Percentiles rank a stretch among this genome's conserved stretches.
These are phyloP conservation scores for Euptelea pleiosperma DNA, from an alignment of 164 flowering plant genomes.

Conservation along the genomic window DNA sequence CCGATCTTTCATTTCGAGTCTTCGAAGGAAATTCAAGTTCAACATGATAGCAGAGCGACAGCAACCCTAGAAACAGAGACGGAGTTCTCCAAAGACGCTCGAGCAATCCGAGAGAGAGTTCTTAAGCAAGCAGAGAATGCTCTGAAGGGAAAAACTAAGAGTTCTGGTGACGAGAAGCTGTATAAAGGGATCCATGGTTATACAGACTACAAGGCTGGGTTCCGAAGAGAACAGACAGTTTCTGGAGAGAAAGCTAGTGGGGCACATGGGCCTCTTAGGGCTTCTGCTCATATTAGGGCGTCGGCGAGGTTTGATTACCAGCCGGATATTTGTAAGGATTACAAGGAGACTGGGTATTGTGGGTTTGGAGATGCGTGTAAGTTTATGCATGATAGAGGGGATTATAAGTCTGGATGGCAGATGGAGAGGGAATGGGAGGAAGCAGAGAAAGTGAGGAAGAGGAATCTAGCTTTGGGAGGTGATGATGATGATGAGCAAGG, in stretches of 20 bases:
- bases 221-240: constrained; percentile 82
- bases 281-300: constrained; percentile 83
- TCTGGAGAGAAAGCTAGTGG: constrained; percentile 94
- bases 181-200: constrained; percentile 81
- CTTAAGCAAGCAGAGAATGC: constrained; percentile 73
- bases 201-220: constrained; percentile 84
- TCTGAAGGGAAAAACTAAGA: constrained; percentile 52
- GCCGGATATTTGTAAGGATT: constrained; percentile 95
- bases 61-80: constrained; percentile 91
- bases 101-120: constrained; percentile 78
- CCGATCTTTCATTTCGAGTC: constrained; percentile 72
- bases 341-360: constrained; percentile 96
- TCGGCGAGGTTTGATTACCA: constrained; percentile 93
- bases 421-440: constrained; percentile 93
- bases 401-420: constrained; percentile 96
- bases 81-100: constrained; percentile 66
- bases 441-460: constrained; percentile 68
- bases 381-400: constrained; percentile 99
- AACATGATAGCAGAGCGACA: constrained; percentile 80
- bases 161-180: constrained; percentile 48
- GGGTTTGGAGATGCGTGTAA: constrained; percentile 97
- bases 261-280: constrained; percentile 92
- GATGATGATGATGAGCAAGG: constrained; percentile 44
- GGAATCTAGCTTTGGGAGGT: constrained; percentile 62
- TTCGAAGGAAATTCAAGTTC: constrained; percentile 79